A percentile compares a stretch with the other conserved stretches of the same genome.
phyloP scores from a whole-genome alignment of 164 flowering plant species.

The Berberis vulgaris region DNA sequence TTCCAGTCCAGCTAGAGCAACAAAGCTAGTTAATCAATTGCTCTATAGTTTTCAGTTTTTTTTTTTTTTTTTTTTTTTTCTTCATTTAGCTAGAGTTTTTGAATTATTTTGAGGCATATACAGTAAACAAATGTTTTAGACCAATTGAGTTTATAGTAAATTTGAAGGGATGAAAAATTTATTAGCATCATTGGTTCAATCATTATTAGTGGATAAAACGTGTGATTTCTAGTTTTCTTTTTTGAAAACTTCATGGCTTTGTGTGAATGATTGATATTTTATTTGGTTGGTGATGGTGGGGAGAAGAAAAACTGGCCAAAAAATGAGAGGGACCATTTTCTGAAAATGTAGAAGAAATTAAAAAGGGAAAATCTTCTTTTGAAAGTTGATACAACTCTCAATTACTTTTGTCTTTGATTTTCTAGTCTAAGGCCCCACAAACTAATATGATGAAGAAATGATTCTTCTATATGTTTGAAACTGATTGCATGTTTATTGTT shows the following conservation, averaged over 20 bases:
- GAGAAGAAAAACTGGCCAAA: too few relatives aligned
- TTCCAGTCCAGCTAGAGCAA: constrained; percentile 49
- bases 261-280: background rate
- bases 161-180: background rate
- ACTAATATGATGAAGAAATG: too few relatives aligned
- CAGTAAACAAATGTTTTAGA: background rate
- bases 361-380: too few relatives aligned
- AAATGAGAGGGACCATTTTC: too few relatives aligned
- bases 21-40: constrained; percentile 2
- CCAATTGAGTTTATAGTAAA: background rate
- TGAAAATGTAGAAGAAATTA: too few relatives aligned
- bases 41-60: background rate
- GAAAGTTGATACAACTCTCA: too few relatives aligned
- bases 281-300: too few relatives aligned
- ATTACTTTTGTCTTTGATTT: too few relatives aligned
- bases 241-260: background rate
- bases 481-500: too few relatives aligned
- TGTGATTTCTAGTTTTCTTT: background rate
- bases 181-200: background rate
- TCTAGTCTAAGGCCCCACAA: too few relatives aligned
- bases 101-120: background rate
- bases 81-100: background rate
- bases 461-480: too few relatives aligned
- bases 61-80: background rate
- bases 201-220: background rate